Evolutionary conservation across 73 alveolate genomes (phyloP), one percentile per base, ranked within the genome.

Genomic region (Stentor coeruleus): DNA sequence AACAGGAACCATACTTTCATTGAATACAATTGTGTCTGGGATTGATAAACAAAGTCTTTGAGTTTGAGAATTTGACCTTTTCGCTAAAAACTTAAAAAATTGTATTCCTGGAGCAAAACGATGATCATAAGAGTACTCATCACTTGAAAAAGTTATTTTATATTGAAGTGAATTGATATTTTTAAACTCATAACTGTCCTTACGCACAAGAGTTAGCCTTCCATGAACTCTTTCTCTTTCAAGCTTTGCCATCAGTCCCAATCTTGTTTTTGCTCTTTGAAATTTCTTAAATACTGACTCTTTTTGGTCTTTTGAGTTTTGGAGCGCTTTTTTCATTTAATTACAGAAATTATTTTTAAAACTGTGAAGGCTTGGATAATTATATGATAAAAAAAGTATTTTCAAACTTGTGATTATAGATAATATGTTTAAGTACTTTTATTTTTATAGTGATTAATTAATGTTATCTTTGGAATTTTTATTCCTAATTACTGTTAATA

Each of bases 21-120:
- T 96, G 74, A 95, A 90, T 35, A 96, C 97, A 4, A 94, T 88
- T 20, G 99, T 96, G 85, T 96, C 99, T 39, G 99, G 99, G 4
- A 96, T 87, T 93, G 92, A 90, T 33, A 96, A 76, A 91, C 93
- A 90, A 72, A 96, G 87, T 84, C 94, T 94, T 35, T 86, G 83
- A 33, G 81, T 81, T 39, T 91, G 93, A 35, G 90, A 59, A 74
- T 93, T 94, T 33, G 79, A 94, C 60, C 89, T 88, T 81, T 88
- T 88, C 30, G 97, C 96, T 31, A 93, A 83, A 83, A 85, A 93
- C 88, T 94, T 94, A 82, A 89, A 94, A 89, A 94, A 94, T 33
- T 37, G 49, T 28, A 66, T 66, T 20, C 39, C 39, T 33, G 79
- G 79, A 2, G 79, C n/a, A 2, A 66, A 31, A 0, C 11, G 41